A percentile compares a stretch with the other conserved stretches of the same genome.
Evolutionary conservation across 192 early-diverging fungal genomes (phyloP).

Genomic region (Helicostylum pulchrum): DNA sequence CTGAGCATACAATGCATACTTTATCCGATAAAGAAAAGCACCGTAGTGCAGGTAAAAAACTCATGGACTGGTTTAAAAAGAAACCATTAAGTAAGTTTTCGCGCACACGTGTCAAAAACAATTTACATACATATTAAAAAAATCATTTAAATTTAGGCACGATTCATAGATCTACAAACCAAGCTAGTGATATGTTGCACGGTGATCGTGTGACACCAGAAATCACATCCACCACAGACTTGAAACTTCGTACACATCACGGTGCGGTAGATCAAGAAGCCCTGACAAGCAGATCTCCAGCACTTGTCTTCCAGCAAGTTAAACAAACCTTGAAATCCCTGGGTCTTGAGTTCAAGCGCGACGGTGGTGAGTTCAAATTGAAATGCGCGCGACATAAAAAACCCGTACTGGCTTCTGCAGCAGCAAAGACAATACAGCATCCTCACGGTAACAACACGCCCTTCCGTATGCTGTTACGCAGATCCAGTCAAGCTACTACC

Average conservation of each 20-base stretch:
- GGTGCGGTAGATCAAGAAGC: conserved; percentile 72
- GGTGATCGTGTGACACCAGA: not conserved
- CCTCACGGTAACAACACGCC: conserved; percentile 3
- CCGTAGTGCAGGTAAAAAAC: conserved; percentile 55
- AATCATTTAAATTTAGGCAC: not conserved
- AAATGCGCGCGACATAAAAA: conserved; percentile 19
- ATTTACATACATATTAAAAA: not conserved
- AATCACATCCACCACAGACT: not conserved
- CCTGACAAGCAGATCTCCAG: conserved; percentile 60
- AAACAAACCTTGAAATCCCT: conserved; percentile 51
- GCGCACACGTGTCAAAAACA: no score
- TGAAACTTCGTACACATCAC: conserved; percentile 66
- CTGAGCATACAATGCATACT: conserved; percentile 11
- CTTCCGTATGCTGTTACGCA: conserved; percentile 21
- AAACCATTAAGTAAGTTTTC: conserved; percentile 46
- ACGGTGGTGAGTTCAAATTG: conserved; percentile 55
- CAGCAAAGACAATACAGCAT: conserved; percentile 18
- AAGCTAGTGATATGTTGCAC: conserved; percentile 12
- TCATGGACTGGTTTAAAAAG: conserved; percentile 77
- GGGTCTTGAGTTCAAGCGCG: conserved; percentile 53
- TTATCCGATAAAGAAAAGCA: conserved; percentile 22
- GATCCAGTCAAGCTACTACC: conserved; percentile 15
- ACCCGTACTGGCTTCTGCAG: not conserved
- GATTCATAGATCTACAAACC: not conserved
- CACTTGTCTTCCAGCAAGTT: conserved; percentile 65